Conservation (phyloP, 2,329 filamentous ascomycete species). For the Mollisiaceae sp. region DNA sequence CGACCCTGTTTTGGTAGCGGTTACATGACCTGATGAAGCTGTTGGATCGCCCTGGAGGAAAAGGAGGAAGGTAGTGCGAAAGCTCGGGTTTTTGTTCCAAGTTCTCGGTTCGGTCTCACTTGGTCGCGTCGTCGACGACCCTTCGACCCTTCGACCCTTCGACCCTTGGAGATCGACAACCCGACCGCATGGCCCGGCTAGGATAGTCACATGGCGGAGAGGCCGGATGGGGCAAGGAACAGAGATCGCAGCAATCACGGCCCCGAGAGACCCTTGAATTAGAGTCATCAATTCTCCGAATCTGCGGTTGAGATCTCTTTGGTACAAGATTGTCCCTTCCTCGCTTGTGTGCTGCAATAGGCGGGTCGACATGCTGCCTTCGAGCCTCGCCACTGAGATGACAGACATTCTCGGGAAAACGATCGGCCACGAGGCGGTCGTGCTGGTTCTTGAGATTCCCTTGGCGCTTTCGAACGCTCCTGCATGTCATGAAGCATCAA, state of each 20-base stretch:
- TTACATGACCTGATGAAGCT: background rate
- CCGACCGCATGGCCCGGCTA: background rate
- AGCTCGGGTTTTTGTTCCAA: slow-evolving; percentile 1
- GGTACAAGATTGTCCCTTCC: slow-evolving; percentile 10
- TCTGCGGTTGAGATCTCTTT: slow-evolving; percentile 16
- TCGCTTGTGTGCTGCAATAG: background rate
- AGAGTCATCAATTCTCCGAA: slow-evolving; percentile 10
- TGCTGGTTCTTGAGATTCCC: no score
- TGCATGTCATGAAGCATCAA: slow-evolving; percentile 19
- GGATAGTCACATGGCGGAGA: slow-evolving; percentile 5
- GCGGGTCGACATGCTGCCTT: background rate
- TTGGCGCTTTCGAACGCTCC: slow-evolving; percentile 12
- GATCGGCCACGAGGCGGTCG: slow-evolving; percentile 7
- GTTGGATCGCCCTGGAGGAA: background rate
- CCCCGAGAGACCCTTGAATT: background rate
- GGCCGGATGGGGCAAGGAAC: slow-evolving; percentile 1
- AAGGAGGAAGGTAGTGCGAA: background rate
- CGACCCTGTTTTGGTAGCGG: background rate
- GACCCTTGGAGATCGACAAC: background rate
- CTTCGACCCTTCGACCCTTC: no score
- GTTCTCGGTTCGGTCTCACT: slow-evolving; percentile 6
- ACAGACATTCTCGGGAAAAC: background rate
- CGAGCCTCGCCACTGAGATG: background rate
- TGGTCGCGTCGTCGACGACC: background rate
- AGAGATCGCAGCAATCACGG: slow-evolving; percentile 13